Evolutionary conservation across 2,329 filamentous ascomycete species (phyloP).

Genomic region (Colletotrichum liriopes): DNA sequence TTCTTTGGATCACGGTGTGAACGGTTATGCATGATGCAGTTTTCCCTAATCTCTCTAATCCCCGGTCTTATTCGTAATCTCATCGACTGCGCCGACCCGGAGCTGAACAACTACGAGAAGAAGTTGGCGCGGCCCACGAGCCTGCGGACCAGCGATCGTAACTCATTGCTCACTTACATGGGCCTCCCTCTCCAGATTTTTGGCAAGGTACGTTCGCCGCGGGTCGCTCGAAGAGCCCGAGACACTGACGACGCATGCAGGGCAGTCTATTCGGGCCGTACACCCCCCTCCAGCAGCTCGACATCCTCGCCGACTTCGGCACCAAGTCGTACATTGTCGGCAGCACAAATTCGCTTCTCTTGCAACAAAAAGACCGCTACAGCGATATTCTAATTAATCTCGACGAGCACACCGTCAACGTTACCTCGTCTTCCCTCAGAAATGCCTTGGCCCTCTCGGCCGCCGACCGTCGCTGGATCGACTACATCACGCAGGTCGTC

Average conservation of each 20-base stretch:
- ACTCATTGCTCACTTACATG: slow-evolving; percentile 93
- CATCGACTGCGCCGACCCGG: slow-evolving; percentile 96
- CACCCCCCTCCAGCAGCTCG: slow-evolving; percentile 94
- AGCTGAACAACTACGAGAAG: slow-evolving; percentile 86
- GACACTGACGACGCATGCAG: slow-evolving; percentile 58
- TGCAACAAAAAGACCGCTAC: slow-evolving; percentile 96
- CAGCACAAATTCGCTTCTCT: slow-evolving; percentile 92
- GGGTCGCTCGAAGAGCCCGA: background rate
- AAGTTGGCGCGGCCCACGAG: slow-evolving; percentile 84
- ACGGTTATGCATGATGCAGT: slow-evolving; percentile 97
- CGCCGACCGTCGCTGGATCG: slow-evolving; percentile 95
- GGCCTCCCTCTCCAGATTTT: slow-evolving; percentile 95
- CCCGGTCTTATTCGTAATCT: slow-evolving; percentile 91
- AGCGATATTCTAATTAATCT: slow-evolving; percentile 97
- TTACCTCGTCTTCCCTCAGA: slow-evolving; percentile 85
- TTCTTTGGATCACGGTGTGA: slow-evolving; percentile 99
- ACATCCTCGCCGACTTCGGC: slow-evolving; percentile 91
- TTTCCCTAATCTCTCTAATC: slow-evolving; percentile 95
- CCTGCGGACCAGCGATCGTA: slow-evolving; percentile 91
- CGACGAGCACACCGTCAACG: slow-evolving; percentile 88
- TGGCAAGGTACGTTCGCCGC: slow-evolving; percentile 76
- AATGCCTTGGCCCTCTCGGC: slow-evolving; percentile 83
- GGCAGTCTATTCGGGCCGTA: slow-evolving; percentile 97
- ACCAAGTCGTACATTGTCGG: slow-evolving; percentile 98
- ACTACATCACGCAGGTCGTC: slow-evolving; percentile 92